These are phyloP conservation scores for Tulasnella sp. DNA, from an alignment of 768 basidiomycete genomes.

Conservation along the genomic window DNA sequence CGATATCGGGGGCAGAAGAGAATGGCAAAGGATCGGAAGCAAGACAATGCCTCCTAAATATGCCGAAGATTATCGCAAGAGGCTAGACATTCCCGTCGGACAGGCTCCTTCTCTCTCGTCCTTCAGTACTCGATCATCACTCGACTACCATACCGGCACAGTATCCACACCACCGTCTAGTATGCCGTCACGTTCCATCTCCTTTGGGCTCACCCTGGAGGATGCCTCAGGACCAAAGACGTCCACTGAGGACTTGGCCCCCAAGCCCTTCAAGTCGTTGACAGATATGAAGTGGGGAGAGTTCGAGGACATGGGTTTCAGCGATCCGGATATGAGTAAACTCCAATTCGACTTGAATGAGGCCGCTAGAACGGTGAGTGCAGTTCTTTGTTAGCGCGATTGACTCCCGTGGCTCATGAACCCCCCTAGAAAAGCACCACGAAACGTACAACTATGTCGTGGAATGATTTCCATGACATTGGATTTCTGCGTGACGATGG, in stretches of 20 bases:
- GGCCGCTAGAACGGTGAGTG: slow-evolving; percentile 63
- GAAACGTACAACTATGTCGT: slow-evolving; percentile 81
- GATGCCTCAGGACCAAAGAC: background rate
- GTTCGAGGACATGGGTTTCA: slow-evolving; percentile 83
- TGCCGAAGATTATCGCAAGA: slow-evolving; percentile 69
- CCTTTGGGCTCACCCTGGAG: slow-evolving; percentile 21
- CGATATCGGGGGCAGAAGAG: slow-evolving; percentile 58
- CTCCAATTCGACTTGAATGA: slow-evolving; percentile 93
- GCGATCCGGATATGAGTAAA: slow-evolving; percentile 57
- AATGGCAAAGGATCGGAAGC: slow-evolving; percentile 68
- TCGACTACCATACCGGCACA: slow-evolving; percentile 1
- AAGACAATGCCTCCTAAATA: slow-evolving; percentile 55
- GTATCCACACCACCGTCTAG: slow-evolving; percentile 2
- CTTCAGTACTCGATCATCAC: slow-evolving; percentile 10
- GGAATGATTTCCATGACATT: slow-evolving; percentile 81
- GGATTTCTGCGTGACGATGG: slow-evolving; percentile 80
- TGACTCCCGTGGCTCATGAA: slow-evolving; percentile 21
- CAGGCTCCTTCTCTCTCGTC: slow-evolving; percentile 24
- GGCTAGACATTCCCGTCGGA: slow-evolving; percentile 61
- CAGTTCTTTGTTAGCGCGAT: slow-evolving; percentile 6
- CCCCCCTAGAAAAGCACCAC: slow-evolving; percentile 53
- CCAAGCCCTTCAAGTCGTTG: slow-evolving; percentile 69
- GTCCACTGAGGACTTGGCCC: background rate
- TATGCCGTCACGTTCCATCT: background rate
- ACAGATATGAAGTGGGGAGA: slow-evolving; percentile 90